Percentiles rank a stretch among this genome's conserved stretches.
These are phyloP conservation scores for Microdochium bolleyi DNA, from an alignment of 2,329 filamentous ascomycete species.

Conservation along the genomic window DNA sequence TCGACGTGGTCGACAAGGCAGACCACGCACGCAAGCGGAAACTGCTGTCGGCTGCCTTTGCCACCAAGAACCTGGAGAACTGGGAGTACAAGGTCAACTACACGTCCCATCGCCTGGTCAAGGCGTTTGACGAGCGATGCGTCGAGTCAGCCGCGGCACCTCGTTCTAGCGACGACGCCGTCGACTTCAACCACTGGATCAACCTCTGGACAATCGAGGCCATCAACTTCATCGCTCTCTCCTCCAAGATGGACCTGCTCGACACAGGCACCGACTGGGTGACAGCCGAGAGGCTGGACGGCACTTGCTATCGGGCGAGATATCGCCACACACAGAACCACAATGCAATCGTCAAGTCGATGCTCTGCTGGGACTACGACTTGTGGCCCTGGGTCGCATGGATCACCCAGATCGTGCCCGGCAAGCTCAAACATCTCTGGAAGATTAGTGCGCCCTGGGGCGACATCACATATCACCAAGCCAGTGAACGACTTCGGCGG, in stretches of 20 bases:
- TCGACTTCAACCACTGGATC: slow-evolving; percentile 42
- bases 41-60: slow-evolving; percentile 40
- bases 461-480: slow-evolving; percentile 32
- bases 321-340: slow-evolving; percentile 33
- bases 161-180: slow-evolving; percentile 21
- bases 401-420: slow-evolving; percentile 29
- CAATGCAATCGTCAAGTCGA: slow-evolving; percentile 30
- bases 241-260: slow-evolving; percentile 30
- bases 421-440: slow-evolving; percentile 23
- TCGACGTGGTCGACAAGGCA: slow-evolving; percentile 41
- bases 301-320: slow-evolving; percentile 27
- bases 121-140: slow-evolving; percentile 31
- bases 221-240: slow-evolving; percentile 35
- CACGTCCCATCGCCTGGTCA: slow-evolving; percentile 35
- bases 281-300: slow-evolving; percentile 25
- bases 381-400: slow-evolving; percentile 34
- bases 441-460: slow-evolving; percentile 25
- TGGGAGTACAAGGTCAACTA: slow-evolving; percentile 49
- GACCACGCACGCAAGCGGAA: slow-evolving; percentile 44
- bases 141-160: slow-evolving; percentile 17
- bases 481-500: slow-evolving; percentile 31
- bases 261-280: slow-evolving; percentile 28
- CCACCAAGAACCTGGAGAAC: slow-evolving; percentile 42
- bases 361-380: slow-evolving; percentile 31
- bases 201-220: slow-evolving; percentile 40